phyloP scores from a whole-genome alignment of 2,329 filamentous ascomycete species.

The Piedraia hortae region DNA sequence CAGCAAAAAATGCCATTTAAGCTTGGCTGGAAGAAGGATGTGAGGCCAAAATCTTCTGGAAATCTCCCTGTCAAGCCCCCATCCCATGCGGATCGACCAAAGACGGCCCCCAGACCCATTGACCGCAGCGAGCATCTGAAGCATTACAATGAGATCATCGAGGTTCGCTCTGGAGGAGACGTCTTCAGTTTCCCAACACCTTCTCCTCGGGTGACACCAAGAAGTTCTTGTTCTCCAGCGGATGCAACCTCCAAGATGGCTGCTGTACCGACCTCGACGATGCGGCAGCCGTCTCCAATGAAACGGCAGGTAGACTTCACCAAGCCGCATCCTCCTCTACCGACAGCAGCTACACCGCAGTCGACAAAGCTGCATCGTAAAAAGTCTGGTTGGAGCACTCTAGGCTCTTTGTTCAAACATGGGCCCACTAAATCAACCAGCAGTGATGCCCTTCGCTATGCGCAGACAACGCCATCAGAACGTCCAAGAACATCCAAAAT shows the following conservation, averaged over 20 bases:
- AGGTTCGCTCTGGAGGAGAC: slow-evolving; percentile 6
- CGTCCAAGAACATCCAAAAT: background rate
- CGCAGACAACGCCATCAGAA: slow-evolving; percentile 1
- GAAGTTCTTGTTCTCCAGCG: background rate
- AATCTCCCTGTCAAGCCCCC: too few relatives aligned
- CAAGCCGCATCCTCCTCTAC: slow-evolving; percentile 5
- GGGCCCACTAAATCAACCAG: slow-evolving; percentile 4
- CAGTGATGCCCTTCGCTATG: slow-evolving; percentile 3
- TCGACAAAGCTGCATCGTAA: slow-evolving; percentile 5
- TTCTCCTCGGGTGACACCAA: slow-evolving; percentile 5
- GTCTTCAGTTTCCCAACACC: slow-evolving; percentile 9
- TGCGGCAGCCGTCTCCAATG: slow-evolving; percentile 1
- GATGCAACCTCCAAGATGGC: slow-evolving; percentile 4
- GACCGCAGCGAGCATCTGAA: too few relatives aligned
- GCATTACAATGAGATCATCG: slow-evolving; percentile 5
- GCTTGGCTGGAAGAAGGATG: too few relatives aligned
- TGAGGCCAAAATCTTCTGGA: too few relatives aligned
- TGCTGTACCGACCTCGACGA: slow-evolving; percentile 2
- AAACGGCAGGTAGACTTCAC: slow-evolving; percentile 2
- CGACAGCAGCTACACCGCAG: background rate
- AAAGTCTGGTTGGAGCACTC: slow-evolving; percentile 8
- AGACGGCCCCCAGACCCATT: too few relatives aligned
- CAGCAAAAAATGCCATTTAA: too few relatives aligned
- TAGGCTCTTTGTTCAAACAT: slow-evolving; percentile 7
- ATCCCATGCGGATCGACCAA: too few relatives aligned